Evolutionary conservation across 805 yeast species (phyloP), one percentile per base, ranked within the genome.

Genomic region (Schwanniomyces yamadae): DNA sequence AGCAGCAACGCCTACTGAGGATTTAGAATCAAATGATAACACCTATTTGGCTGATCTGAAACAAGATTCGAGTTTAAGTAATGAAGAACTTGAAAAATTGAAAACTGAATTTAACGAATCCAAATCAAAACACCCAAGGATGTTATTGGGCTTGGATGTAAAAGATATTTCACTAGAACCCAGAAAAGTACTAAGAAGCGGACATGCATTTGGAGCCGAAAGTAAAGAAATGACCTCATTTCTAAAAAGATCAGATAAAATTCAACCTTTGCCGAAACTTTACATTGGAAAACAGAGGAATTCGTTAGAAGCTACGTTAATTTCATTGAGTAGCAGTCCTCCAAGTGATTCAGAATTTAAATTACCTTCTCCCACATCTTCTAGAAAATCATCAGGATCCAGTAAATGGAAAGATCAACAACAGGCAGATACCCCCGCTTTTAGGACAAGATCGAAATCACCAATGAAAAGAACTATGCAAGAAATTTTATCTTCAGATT

Each of bases 401-500:
- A 22, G 23, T 11, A 27, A 22, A 20, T 29, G 23, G 28, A 17
- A 6, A 6, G 5, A n/a, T 2, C 29, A 25, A 5, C 5, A n/a
- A 8, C 26, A 30, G 23, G 16, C 33, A 2, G 64, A 57, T 31
- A 46, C 40, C 11, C 66, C 66, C 4, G 59, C 67, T 4, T 39
- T 39, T 28, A 37, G 69, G 26, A 62, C 69, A 1, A 41, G 69
- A 30, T 60, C 66, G 7, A 59, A 57, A 42, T 61, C 67, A 3
- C 69, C 69, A 4, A 33, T 61, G 36, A 62, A 61, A 37, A 45
- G 52, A 39, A 47, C 53, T 25, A 34, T 52, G 31, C 31, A 40
- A 22, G 54, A 55, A 31, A 36, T 59, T 3, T 18, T 51, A 13
- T 45, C 48, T 1, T 33, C 33, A 5, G 20, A 26, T 12, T 48